Evolutionary conservation across 2,329 filamentous ascomycete species (phyloP).

Genomic region (Epichloe typhina): DNA sequence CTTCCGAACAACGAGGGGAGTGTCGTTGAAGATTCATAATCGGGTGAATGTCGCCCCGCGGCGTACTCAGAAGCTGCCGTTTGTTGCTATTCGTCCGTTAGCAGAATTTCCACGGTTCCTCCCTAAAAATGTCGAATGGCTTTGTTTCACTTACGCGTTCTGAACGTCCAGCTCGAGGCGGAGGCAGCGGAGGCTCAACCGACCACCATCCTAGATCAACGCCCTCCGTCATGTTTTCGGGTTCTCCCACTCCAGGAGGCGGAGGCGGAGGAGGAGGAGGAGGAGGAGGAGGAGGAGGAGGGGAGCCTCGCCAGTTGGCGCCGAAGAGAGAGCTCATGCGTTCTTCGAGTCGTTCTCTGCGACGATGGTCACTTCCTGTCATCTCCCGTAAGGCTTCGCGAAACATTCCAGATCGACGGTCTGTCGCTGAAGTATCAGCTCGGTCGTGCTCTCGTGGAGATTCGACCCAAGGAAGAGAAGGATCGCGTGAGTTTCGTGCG

Average conservation of each 20-base stretch:
- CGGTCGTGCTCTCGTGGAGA: slow-evolving; percentile 5
- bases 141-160: not conserved
- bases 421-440: not conserved
- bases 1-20: not conserved
- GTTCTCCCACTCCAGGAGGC: not conserved
- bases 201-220: slow-evolving; percentile 14
- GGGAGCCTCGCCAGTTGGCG: slow-evolving; percentile 8
- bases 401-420: slow-evolving; percentile 1
- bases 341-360: slow-evolving; percentile 16
- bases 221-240: slow-evolving; percentile 7
- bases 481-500: slow-evolving; percentile 8
- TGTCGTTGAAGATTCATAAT: not conserved
- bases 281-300: not conserved
- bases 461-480: slow-evolving; percentile 12
- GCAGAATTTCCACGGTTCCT: not conserved
- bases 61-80: not conserved
- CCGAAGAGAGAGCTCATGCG: slow-evolving; percentile 15
- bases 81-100: not conserved
- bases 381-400: slow-evolving; percentile 8
- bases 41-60: not conserved
- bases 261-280: not conserved
- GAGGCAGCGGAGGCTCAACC: slow-evolving; percentile 7
- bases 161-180: not conserved
- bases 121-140: too few species aligned
- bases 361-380: slow-evolving; percentile 12